Evolutionary conservation across 2,329 filamentous ascomycete species (phyloP).

Genomic region (Pseudogymnoascus sp.): DNA sequence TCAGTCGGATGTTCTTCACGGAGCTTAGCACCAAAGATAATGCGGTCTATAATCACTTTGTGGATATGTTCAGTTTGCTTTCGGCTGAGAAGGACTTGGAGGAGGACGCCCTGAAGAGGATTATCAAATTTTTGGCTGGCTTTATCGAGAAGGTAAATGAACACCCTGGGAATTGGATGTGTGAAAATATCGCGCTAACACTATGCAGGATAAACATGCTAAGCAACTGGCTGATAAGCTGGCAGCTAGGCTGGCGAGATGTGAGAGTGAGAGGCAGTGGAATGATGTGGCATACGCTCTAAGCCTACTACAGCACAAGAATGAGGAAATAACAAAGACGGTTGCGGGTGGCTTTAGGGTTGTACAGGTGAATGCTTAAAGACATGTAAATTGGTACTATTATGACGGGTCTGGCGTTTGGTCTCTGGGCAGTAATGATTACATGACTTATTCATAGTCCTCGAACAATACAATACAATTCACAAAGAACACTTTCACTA

Average conservation of each 20-base stretch:
- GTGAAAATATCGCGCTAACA: constrained; percentile 15
- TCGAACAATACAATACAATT: neutral
- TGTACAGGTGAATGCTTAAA: constrained; percentile 51
- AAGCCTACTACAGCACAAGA: constrained; percentile 83
- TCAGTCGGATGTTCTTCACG: constrained; percentile 96
- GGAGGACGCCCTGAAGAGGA: constrained; percentile 76
- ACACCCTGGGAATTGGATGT: neutral
- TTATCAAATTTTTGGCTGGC: constrained; percentile 85
- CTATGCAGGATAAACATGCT: constrained; percentile 79
- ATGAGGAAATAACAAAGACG: constrained; percentile 75
- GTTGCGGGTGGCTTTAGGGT: constrained; percentile 69
- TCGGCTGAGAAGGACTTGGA: constrained; percentile 72
- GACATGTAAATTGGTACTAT: neutral
- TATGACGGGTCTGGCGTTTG: neutral
- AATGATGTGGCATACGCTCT: constrained; percentile 93
- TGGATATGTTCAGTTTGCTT: constrained; percentile 94
- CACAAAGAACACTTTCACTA: neutral
- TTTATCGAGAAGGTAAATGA: constrained; percentile 85
- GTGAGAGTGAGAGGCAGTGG: constrained; percentile 92
- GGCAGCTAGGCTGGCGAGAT: constrained; percentile 73
- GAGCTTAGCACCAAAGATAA: constrained; percentile 98
- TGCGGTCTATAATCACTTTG: constrained; percentile 97
- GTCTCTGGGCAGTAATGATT: neutral
- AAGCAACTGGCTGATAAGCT: constrained; percentile 90
- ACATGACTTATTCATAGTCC: neutral